A percentile compares a stretch with the other conserved stretches of the same genome.
phyloP scores from a whole-genome alignment of 768 basidiomycete species.

The Trametes cingulata region DNA sequence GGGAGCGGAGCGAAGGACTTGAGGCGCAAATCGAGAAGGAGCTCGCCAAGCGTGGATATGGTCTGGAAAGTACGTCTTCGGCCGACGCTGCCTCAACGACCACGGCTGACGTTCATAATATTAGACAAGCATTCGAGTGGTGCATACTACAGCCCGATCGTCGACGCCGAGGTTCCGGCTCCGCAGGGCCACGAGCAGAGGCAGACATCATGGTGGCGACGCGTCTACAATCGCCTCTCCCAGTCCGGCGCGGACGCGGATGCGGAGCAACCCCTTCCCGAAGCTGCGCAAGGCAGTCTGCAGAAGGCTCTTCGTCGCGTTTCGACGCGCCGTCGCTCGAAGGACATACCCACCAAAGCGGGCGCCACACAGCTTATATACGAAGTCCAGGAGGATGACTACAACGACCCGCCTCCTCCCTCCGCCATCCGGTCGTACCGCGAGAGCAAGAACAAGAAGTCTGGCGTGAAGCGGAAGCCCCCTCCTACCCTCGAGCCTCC shows the following conservation, averaged over 20 bases:
- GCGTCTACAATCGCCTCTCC: conserved; percentile 52
- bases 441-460: conserved; percentile 18
- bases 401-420: conserved; percentile 45
- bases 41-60: conserved; percentile 48
- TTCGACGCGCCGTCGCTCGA: conserved; percentile 2
- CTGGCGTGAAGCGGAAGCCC: background rate
- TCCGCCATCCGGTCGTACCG: conserved; percentile 36
- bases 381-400: conserved; percentile 22
- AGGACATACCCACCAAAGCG: conserved; percentile 2
- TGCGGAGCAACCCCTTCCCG: background rate
- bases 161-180: conserved; percentile 20
- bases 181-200: conserved; percentile 25
- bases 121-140: conserved; percentile 8
- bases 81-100: background rate
- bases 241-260: conserved; percentile 30
- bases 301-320: background rate
- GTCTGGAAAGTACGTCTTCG: conserved; percentile 19
- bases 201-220: conserved; percentile 59
- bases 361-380: conserved; percentile 22
- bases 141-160: conserved; percentile 11
- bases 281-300: background rate
- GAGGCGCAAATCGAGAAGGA: conserved; percentile 56
- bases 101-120: background rate
- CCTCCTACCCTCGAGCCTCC: background rate
- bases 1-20: conserved; percentile 55